These are phyloP conservation scores for Tieghemostelium lacteum DNA, from an alignment of 78 protist genomes.

Conservation along the genomic window DNA sequence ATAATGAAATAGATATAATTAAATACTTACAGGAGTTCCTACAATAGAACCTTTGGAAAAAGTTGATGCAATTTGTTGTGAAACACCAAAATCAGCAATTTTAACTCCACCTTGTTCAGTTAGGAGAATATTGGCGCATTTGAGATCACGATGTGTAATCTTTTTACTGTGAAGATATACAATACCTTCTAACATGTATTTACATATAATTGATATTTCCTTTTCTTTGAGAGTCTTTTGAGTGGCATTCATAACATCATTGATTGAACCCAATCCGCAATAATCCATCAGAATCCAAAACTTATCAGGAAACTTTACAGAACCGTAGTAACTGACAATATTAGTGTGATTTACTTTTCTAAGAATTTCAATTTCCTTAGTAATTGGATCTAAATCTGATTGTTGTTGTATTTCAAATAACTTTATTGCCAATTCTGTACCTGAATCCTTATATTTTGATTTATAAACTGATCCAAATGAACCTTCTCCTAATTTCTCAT, in stretches of 20 bases:
- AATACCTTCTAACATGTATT: slow-evolving; percentile 59
- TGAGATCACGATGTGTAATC: slow-evolving; percentile 77
- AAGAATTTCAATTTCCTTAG: slow-evolving; percentile 80
- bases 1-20: neutral
- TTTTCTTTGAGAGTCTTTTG: slow-evolving; percentile 58
- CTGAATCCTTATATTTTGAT: slow-evolving; percentile 41
- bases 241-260: slow-evolving; percentile 73
- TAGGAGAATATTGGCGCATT: slow-evolving; percentile 92
- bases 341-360: slow-evolving; percentile 53
- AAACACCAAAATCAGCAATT: slow-evolving; percentile 97
- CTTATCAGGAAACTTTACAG: slow-evolving; percentile 44
- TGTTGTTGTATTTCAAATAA: slow-evolving; percentile 84
- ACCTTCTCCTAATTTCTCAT: slow-evolving; percentile 76
- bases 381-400: slow-evolving; percentile 89
- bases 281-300: slow-evolving; percentile 95
- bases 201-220: slow-evolving; percentile 55
- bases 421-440: slow-evolving; percentile 85
- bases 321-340: slow-evolving; percentile 79
- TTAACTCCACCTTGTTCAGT: slow-evolving; percentile 82
- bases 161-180: slow-evolving; percentile 58
- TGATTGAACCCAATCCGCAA: slow-evolving; percentile 86
- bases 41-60: slow-evolving; percentile 75
- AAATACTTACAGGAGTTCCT: slow-evolving; percentile 66
- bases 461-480: slow-evolving; percentile 53
- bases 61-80: slow-evolving; percentile 80